A percentile compares a stretch with the other conserved stretches of the same genome.
Conservation (phyloP, 176 grass and related monocot species). For the Stipa capillata region DNA sequence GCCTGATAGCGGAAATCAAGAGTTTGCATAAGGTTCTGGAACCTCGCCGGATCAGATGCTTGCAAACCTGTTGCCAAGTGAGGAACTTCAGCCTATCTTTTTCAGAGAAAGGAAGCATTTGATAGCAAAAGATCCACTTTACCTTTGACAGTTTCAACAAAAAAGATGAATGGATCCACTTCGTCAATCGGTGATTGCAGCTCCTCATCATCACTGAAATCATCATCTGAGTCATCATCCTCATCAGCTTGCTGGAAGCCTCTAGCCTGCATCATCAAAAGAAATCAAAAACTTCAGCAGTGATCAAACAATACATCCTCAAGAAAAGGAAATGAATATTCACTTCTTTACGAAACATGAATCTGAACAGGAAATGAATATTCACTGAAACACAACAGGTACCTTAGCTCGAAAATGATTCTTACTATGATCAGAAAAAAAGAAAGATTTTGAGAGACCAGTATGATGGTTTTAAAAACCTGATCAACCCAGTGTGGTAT, state of each 20-base stretch:
- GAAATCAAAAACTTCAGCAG: no score
- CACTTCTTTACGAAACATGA: neutral
- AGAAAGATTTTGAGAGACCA: neutral
- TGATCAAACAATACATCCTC: neutral
- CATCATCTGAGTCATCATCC: conserved; percentile 77
- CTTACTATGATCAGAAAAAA: neutral
- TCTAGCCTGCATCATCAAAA: conserved; percentile 58
- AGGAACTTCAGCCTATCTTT: neutral
- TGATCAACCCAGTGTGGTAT: neutral
- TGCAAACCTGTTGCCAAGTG: conserved; percentile 44
- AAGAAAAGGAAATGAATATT: conserved; percentile 14
- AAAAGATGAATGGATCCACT: conserved; percentile 92
- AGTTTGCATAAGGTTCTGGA: conserved; percentile 72
- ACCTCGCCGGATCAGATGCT: conserved; percentile 51
- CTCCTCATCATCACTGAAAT: conserved; percentile 75
- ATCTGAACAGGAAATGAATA: neutral
- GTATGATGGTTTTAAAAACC: neutral
- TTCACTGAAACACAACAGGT: neutral
- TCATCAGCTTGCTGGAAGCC: conserved; percentile 79
- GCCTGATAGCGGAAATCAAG: conserved; percentile 76
- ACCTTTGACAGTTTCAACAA: conserved; percentile 85
- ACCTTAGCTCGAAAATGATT: neutral
- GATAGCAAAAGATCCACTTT: neutral
- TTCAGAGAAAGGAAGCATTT: neutral
- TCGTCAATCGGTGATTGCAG: conserved; percentile 84